Evolutionary conservation across 2,329 filamentous ascomycete species (phyloP).

Genomic region (Pestalotiopsis sp.): DNA sequence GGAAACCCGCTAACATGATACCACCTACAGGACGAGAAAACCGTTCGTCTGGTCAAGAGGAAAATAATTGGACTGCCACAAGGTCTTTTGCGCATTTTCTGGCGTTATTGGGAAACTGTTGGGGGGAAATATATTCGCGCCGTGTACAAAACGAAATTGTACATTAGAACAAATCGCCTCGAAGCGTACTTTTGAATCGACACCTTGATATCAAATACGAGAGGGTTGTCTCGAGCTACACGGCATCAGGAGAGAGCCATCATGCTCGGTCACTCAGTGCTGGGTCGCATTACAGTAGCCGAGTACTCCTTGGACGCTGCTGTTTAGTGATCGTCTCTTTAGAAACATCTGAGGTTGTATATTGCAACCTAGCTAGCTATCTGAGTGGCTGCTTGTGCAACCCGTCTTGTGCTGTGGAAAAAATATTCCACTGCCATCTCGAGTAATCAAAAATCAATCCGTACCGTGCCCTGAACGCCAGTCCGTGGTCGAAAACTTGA

Average conservation of each 20-base stretch:
- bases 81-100: conserved; percentile 19
- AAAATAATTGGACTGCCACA: conserved; percentile 18
- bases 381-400: neutral
- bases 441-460: neutral
- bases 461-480: conserved; percentile 1
- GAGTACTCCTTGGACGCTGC: neutral
- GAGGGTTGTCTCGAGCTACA: neutral
- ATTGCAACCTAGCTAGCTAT: neutral
- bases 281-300: too few species aligned
- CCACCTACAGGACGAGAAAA: conserved; percentile 55
- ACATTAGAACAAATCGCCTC: neutral
- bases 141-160: neutral
- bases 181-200: neutral
- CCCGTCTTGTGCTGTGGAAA: neutral
- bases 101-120: conserved; percentile 19
- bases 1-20: neutral
- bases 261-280: too few species aligned
- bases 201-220: neutral
- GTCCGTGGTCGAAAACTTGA: neutral
- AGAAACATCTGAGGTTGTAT: neutral
- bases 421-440: neutral
- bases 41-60: conserved; percentile 56
- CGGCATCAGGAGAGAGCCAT: too few species aligned
- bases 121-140: neutral
- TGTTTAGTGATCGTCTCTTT: neutral